Base-by-base conservation (phyloP, 2,329 filamentous ascomycete genomes). In the Colletotrichum nymphaeae region DNA sequence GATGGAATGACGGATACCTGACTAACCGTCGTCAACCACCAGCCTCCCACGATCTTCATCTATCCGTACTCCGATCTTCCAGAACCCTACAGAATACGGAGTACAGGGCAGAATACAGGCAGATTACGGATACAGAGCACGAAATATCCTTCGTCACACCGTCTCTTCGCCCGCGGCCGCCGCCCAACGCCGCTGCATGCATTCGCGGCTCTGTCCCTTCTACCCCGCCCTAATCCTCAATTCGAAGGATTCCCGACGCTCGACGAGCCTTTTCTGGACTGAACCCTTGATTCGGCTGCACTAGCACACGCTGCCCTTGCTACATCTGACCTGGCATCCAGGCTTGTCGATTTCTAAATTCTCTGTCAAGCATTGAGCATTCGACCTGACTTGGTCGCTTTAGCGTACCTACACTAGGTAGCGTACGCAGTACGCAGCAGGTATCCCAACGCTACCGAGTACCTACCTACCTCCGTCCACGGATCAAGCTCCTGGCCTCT, bases 221-320 rank as follows among this genome's bases (percentile, higher is more conserved):
- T 64, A 69, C 58, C 58, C 66, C 66, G 66, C 69, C 69, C 66
- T 69, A 69, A 53, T 69, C 66, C 66, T 63, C 65, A 32, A 60
- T 72, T 63, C 12, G 66, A 42, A 69, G 14, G 37, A 59, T 64
- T 64, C n/a, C 57, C 59, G 53, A 16, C 42, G 53, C 53, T 14
- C 28, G 28, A 12, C 59, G 37, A 52, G 42, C 65, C 53, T 35
- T 63, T 72, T 64, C 42, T 72, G 66, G 53, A 56, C 53, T 53
- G 19, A 55, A 55, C 59, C 69, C 32, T 55, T 59, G 11, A 26
- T 26, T 35, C n/a, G 35, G 42, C 66, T 57, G 37, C 37, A 26
- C 52, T 60, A 69, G 65, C 42, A 49, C 58, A 16, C 19, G 49
- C 53, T 11, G 24, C 52, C 32, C 58, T 62, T 63, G 64, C 58